Conservation (phyloP, 1,284 basidiomycete species). For the Cutaneotrichosporon sp. region DNA sequence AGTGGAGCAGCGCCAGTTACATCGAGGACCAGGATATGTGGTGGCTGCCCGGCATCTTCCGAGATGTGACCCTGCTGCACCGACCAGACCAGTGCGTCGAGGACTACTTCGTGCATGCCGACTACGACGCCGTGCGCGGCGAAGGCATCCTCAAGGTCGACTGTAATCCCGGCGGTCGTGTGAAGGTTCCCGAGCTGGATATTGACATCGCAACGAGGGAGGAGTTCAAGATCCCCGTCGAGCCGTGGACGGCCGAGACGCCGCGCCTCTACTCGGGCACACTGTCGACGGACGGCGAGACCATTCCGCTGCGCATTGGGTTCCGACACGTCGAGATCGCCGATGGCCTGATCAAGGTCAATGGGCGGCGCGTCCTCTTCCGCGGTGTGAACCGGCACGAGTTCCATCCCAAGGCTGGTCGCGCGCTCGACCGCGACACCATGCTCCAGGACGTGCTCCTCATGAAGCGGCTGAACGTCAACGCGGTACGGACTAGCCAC, state of each 20-base stretch:
- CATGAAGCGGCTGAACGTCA: slow-evolving; percentile 35
- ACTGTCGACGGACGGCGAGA: slow-evolving; percentile 18
- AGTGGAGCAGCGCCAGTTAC: slow-evolving; percentile 29
- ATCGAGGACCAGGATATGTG: slow-evolving; percentile 35
- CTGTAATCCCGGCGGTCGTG: slow-evolving; percentile 19
- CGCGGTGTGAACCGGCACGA: slow-evolving; percentile 36
- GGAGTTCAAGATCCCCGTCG: slow-evolving; percentile 9
- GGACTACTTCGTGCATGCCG: slow-evolving; percentile 29
- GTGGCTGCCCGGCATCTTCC: slow-evolving; percentile 36
- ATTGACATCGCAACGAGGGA: slow-evolving; percentile 25
- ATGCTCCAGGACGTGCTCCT: slow-evolving; percentile 33
- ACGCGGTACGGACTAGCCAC: slow-evolving; percentile 32
- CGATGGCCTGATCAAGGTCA: slow-evolving; percentile 29
- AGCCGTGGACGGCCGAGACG: slow-evolving; percentile 32
- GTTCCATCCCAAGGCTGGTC: slow-evolving; percentile 28
- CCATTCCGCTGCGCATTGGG: slow-evolving; percentile 28
- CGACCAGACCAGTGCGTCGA: slow-evolving; percentile 21
- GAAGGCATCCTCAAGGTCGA: slow-evolving; percentile 29
- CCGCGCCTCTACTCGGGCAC: slow-evolving; percentile 23
- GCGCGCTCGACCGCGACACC: slow-evolving; percentile 20
- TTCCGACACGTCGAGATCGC: slow-evolving; percentile 30
- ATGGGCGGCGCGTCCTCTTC: slow-evolving; percentile 30
- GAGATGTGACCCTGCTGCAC: slow-evolving; percentile 29
- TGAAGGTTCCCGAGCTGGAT: slow-evolving; percentile 27
- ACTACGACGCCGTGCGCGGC: slow-evolving; percentile 24